Conservation (phyloP, 2,329 filamentous ascomycete genomes). For the Fonsecaea multimorphosa region DNA sequence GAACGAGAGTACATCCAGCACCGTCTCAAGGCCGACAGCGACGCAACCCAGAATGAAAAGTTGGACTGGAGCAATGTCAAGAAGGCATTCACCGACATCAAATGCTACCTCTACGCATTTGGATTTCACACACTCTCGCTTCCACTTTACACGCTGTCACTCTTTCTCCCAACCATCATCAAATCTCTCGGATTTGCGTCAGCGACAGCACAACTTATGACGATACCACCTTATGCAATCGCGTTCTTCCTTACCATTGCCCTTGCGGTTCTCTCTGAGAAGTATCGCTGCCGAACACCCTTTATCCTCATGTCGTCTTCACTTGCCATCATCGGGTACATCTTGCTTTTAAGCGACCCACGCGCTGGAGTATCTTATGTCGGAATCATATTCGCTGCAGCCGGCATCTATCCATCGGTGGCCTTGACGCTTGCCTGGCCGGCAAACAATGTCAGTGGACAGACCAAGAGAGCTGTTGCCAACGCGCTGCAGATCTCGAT, state of each 20-base stretch:
- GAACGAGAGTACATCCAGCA: conserved; percentile 65
- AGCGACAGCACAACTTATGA: conserved; percentile 59
- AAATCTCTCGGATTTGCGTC: conserved; percentile 50
- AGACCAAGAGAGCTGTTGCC: conserved; percentile 71
- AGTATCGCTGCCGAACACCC: conserved; percentile 61
- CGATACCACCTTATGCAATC: conserved; percentile 69
- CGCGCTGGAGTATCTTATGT: conserved; percentile 65
- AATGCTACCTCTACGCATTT: conserved; percentile 74
- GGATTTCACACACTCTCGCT: conserved; percentile 76
- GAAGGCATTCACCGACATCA: conserved; percentile 69
- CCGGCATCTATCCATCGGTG: conserved; percentile 68
- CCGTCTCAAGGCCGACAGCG: conserved; percentile 70
- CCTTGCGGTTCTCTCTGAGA: conserved; percentile 67
- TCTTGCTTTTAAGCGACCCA: conserved; percentile 62
- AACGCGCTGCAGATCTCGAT: conserved; percentile 76
- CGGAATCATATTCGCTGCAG: conserved; percentile 68
- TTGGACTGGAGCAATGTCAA: conserved; percentile 72
- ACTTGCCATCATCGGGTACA: conserved; percentile 67
- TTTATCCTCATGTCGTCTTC: conserved; percentile 67
- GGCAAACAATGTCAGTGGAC: conserved; percentile 72
- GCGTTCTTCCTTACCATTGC: conserved; percentile 65
- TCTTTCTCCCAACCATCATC: conserved; percentile 53
- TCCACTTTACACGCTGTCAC: conserved; percentile 53
- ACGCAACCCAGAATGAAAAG: conserved; percentile 70
- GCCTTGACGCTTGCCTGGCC: conserved; percentile 69